A percentile compares a stretch with the other conserved stretches of the same genome.
Evolutionary conservation across 331 rosid species (phyloP).

Genomic region (Prunus yedoensis): DNA sequence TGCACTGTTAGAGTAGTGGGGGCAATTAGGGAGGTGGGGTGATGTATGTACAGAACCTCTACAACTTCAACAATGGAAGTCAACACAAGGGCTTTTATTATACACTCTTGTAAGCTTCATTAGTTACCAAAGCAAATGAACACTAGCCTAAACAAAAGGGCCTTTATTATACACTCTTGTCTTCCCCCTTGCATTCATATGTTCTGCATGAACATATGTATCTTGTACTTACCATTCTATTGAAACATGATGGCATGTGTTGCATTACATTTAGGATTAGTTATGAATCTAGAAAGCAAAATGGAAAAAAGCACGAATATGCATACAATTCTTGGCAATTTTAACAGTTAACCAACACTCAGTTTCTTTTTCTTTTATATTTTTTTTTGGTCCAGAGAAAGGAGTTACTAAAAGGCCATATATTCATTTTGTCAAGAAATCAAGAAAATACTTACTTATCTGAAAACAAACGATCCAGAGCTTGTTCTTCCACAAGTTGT

Average conservation of each 20-base stretch:
- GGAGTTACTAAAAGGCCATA: not conserved
- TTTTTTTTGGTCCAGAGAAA: not conserved
- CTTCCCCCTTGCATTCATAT: not conserved
- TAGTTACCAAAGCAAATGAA: not conserved
- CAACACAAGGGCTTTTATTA: not conserved
- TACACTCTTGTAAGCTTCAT: not conserved
- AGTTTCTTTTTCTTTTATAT: not conserved
- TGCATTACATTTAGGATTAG: not conserved
- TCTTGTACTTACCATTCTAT: not conserved
- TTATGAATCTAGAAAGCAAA: not conserved
- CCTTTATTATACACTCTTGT: too few species aligned
- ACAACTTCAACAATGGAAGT: not conserved
- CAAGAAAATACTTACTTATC: conserved; percentile 43
- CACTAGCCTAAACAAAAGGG: not conserved
- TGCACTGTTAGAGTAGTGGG: not conserved
- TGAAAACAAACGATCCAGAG: conserved; percentile 53
- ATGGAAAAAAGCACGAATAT: not conserved
- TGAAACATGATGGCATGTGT: not conserved
- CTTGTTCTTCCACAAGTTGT: conserved; percentile 67
- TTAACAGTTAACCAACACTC: not conserved
- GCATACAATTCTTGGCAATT: not conserved
- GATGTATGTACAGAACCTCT: not conserved
- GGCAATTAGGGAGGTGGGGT: too few species aligned
- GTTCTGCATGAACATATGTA: not conserved
- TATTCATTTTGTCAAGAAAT: conserved; percentile 9